A percentile compares a stretch with the other conserved stretches of the same genome.
phyloP scores from a whole-genome alignment of 768 basidiomycete genomes.

The Lactarius psammicola region DNA sequence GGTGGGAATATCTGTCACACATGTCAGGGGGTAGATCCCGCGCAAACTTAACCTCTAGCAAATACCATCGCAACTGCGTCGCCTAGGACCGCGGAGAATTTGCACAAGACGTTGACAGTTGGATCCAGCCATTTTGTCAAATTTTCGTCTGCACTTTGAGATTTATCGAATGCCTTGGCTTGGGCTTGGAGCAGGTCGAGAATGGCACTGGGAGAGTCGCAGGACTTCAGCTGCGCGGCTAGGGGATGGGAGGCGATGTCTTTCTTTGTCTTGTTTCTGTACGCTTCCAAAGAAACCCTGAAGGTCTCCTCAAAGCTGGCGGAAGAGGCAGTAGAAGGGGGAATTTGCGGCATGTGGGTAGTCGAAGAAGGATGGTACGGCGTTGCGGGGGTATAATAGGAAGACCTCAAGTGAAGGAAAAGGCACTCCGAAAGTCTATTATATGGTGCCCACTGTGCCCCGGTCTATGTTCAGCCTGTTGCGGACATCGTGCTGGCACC shows the following conservation, averaged over 20 bases:
- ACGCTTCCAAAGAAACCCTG: not conserved
- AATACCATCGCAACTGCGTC: not conserved
- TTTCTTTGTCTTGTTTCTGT: not conserved
- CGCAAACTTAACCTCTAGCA: not conserved
- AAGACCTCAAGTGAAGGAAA: not conserved
- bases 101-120: not conserved
- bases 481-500: not conserved
- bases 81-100: not conserved
- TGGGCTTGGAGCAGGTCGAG: not conserved
- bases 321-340: not conserved
- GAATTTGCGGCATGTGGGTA: not conserved
- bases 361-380: not conserved
- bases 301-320: not conserved
- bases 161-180: not conserved
- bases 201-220: not conserved
- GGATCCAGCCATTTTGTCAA: not conserved
- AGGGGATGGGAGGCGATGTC: not conserved
- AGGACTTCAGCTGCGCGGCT: not conserved
- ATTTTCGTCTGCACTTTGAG: not conserved
- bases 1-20: not conserved
- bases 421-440: not conserved
- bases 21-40: not conserved
- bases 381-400: not conserved
- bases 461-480: not conserved
- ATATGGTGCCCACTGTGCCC: slow-evolving; percentile 1